Evolutionary conservation across 148 eudicot species (phyloP).

Genomic region (Chenopodium quinoa): DNA sequence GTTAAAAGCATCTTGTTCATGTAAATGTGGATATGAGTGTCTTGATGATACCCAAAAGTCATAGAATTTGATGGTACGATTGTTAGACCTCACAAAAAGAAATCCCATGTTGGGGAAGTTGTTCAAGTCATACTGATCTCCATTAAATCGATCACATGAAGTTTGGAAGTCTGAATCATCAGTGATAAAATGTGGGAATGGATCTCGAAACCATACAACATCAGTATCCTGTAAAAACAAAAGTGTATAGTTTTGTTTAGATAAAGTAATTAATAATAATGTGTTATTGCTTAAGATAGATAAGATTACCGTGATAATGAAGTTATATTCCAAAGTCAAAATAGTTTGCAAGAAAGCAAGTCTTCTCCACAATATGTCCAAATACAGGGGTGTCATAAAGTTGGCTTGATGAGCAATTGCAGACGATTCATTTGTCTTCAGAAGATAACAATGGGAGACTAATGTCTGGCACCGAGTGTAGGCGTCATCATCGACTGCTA

Average conservation of each 20-base stretch:
- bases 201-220: conserved; percentile 55
- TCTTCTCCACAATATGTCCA: conserved; percentile 39
- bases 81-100: conserved; percentile 45
- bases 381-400: conserved; percentile 33
- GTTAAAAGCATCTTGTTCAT: conserved; percentile 50
- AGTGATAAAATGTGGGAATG: conserved; percentile 36
- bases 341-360: conserved; percentile 30
- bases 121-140: conserved; percentile 27
- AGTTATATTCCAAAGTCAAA: conserved; percentile 34
- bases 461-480: conserved; percentile 25
- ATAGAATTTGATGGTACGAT: conserved; percentile 38
- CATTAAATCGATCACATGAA: conserved; percentile 45
- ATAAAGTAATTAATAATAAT: no score
- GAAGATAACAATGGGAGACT: conserved; percentile 30
- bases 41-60: conserved; percentile 39
- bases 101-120: conserved; percentile 51
- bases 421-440: conserved; percentile 20
- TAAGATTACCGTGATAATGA: conserved; percentile 30
- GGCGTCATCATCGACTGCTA: conserved; percentile 30
- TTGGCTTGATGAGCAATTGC: conserved; percentile 30
- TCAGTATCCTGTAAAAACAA: conserved; percentile 42
- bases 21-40: conserved; percentile 25
- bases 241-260: no score
- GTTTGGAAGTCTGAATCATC: conserved; percentile 48
- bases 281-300: neutral